phyloP scores from a whole-genome alignment of 228 moss, liverwort and hornwort genomes.

The Sphagnum fallax region DNA sequence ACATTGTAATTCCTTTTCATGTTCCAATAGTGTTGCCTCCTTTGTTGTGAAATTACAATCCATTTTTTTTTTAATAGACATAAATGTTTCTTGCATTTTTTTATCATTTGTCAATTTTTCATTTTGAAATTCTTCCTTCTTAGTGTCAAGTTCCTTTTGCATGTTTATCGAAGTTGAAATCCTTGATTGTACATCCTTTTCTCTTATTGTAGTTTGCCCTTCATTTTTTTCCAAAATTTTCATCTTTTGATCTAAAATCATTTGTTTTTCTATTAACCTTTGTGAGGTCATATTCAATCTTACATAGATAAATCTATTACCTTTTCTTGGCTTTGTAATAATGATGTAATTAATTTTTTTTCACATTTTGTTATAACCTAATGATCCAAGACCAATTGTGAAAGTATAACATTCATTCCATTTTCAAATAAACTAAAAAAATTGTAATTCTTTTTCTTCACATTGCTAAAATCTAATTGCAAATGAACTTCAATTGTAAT shows the following conservation, averaged over 20 bases:
- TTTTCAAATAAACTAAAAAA: too few relatives aligned
- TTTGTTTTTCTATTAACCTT: constrained; percentile 45
- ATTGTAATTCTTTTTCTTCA: too few relatives aligned
- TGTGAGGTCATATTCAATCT: constrained; percentile 32
- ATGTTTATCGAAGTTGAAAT: constrained; percentile 20
- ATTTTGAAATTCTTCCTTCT: constrained; percentile 24
- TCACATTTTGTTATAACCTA: constrained; percentile 51
- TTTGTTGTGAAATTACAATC: constrained; percentile 27
- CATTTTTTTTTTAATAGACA: constrained; percentile 14
- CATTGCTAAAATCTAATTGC: too few relatives aligned
- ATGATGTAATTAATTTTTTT: constrained; percentile 28
- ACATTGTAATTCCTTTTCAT: constrained; percentile 32
- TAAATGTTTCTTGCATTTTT: constrained; percentile 18
- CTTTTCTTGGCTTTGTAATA: constrained; percentile 39
- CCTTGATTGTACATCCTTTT: constrained; percentile 40
- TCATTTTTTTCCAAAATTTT: constrained; percentile 38
- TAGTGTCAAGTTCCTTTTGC: constrained; percentile 35
- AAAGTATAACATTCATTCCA: too few relatives aligned
- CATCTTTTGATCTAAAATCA: constrained; percentile 34
- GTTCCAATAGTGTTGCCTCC: constrained; percentile 29
- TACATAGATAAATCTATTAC: constrained; percentile 7
- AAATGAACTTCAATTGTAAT: too few relatives aligned
- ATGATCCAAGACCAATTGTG: too few relatives aligned
- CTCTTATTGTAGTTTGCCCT: constrained; percentile 28
- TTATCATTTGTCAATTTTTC: constrained; percentile 19